Evolutionary conservation across 345 rosid genomes (phyloP).

Genomic region (Hibiscus tridactylites): DNA sequence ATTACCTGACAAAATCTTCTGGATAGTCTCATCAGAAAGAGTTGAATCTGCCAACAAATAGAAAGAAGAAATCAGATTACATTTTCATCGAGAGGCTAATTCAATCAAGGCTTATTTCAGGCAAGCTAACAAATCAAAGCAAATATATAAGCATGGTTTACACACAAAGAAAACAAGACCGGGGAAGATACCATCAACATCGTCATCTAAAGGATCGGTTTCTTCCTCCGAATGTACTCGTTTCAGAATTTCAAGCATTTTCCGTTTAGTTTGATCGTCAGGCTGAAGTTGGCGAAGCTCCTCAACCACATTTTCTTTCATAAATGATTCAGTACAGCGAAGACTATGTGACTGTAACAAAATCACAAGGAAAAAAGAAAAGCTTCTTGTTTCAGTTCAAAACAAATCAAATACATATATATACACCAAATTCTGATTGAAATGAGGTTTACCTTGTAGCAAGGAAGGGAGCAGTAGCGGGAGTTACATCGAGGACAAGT

Average conservation of each 20-base stretch:
- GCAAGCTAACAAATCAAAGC: not conserved
- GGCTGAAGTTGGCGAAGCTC: slow-evolving; percentile 63
- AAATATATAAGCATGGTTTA: not conserved
- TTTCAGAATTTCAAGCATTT: slow-evolving; percentile 74
- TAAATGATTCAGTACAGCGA: slow-evolving; percentile 89
- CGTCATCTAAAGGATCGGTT: slow-evolving; percentile 32
- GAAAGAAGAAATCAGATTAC: slow-evolving; percentile 2
- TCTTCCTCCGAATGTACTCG: slow-evolving; percentile 61
- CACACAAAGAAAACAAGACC: too few relatives aligned
- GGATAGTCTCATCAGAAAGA: slow-evolving; percentile 56
- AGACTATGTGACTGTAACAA: slow-evolving; percentile 58
- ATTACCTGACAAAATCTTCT: slow-evolving; percentile 60
- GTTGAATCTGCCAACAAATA: slow-evolving; percentile 27
- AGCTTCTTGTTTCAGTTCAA: not conserved
- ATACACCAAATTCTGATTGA: not conserved
- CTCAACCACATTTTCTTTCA: slow-evolving; percentile 77
- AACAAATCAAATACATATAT: too few relatives aligned
- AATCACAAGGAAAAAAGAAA: not conserved
- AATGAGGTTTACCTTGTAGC: slow-evolving; percentile 46
- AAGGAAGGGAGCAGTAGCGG: slow-evolving; percentile 73
- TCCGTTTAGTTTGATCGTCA: slow-evolving; percentile 50
- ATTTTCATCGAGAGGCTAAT: not conserved
- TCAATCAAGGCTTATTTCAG: not conserved
- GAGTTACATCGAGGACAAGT: slow-evolving; percentile 94
- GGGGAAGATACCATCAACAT: slow-evolving; percentile 15